Evolutionary conservation across 2,329 filamentous ascomycete species (phyloP).

Genomic region (Calonectria ilicicola): DNA sequence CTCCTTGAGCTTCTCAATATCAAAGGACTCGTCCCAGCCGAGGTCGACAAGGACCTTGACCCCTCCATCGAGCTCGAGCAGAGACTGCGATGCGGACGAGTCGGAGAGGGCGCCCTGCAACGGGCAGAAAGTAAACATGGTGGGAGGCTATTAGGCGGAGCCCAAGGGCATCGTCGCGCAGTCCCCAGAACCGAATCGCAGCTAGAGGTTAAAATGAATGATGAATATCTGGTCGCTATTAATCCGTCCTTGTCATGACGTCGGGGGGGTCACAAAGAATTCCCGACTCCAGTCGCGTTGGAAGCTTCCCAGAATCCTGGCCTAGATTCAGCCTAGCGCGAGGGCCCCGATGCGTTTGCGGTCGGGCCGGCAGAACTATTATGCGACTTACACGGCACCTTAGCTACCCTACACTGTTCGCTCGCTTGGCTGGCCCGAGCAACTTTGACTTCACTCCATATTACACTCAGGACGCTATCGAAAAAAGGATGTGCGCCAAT

Average conservation of each 20-base stretch:
- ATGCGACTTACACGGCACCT: conserved; percentile 34
- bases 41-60: conserved; percentile 96
- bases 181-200: background rate
- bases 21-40: conserved; percentile 95
- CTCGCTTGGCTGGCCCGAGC: background rate
- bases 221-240: conserved; percentile 18
- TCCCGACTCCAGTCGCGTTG: conserved; percentile 33
- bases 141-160: conserved; percentile 41
- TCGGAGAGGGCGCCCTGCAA: conserved; percentile 91
- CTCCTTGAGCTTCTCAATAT: conserved; percentile 83
- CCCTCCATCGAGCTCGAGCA: conserved; percentile 95
- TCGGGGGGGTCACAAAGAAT: conserved; percentile 37
- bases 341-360: conserved; percentile 23
- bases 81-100: conserved; percentile 90
- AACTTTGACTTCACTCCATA: background rate
- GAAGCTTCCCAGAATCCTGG: conserved; percentile 36
- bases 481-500: background rate
- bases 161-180: conserved; percentile 34
- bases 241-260: conserved; percentile 32
- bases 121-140: conserved; percentile 96
- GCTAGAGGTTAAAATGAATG: background rate
- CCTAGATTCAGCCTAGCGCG: conserved; percentile 32
- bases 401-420: conserved; percentile 12
- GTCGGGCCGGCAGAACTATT: conserved; percentile 34
- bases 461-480: background rate